phyloP scores from a whole-genome alignment of 1,284 basidiomycete genomes.

The Melanopsichium pennsylvanicum region DNA sequence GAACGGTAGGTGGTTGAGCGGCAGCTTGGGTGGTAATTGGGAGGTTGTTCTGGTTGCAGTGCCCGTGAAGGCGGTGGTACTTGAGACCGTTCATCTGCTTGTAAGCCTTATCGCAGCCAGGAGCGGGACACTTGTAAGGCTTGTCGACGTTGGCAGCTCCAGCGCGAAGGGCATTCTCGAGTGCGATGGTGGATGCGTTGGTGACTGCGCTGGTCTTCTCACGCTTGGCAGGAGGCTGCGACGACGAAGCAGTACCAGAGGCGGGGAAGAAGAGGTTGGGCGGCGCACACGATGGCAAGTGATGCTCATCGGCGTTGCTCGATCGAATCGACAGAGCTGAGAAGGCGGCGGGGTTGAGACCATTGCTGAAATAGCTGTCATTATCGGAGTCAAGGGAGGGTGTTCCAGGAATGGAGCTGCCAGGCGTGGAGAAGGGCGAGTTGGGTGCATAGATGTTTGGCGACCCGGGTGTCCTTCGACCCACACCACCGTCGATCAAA shows the following conservation, averaged over 20 bases:
- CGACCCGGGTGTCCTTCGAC: slow-evolving; percentile 43
- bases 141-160: slow-evolving; percentile 69
- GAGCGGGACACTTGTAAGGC: slow-evolving; percentile 94
- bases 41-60: slow-evolving; percentile 71
- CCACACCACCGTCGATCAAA: slow-evolving; percentile 62
- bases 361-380: slow-evolving; percentile 56
- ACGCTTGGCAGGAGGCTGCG: slow-evolving; percentile 56
- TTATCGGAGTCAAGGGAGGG: slow-evolving; percentile 54
- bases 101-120: slow-evolving; percentile 97
- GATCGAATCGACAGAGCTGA: slow-evolving; percentile 59
- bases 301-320: slow-evolving; percentile 51
- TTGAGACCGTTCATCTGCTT: slow-evolving; percentile 97
- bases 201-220: slow-evolving; percentile 48
- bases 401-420: slow-evolving; percentile 60
- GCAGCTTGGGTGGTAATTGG: slow-evolving; percentile 43
- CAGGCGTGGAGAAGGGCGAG: slow-evolving; percentile 64
- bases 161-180: slow-evolving; percentile 32
- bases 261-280: slow-evolving; percentile 66
- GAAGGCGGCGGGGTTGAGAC: slow-evolving; percentile 57
- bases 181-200: slow-evolving; percentile 31
- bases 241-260: slow-evolving; percentile 43
- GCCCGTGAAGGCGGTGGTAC: slow-evolving; percentile 93
- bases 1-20: slow-evolving; percentile 41
- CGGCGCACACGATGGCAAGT: slow-evolving; percentile 64
- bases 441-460: slow-evolving; percentile 60